A percentile compares a stretch with the other conserved stretches of the same genome.
Conservation (phyloP, 1,139 yeast species). For the Debaryomyces robertsiae region DNA sequence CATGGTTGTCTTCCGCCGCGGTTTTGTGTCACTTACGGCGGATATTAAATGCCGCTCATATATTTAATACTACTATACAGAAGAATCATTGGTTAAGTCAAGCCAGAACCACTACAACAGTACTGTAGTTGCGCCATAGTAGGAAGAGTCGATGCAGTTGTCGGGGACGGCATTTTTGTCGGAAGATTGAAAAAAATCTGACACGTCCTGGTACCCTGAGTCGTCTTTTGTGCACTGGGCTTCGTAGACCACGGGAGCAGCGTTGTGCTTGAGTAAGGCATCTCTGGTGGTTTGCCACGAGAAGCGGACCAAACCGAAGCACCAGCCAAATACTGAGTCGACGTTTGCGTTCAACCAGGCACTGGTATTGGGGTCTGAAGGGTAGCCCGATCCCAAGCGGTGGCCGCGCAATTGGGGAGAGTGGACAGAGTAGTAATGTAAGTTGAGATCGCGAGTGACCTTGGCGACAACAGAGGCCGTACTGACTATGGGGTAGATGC, state of each 20-base stretch:
- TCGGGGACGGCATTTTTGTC: not conserved
- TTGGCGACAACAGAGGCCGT: slow-evolving; percentile 98
- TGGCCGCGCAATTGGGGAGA: slow-evolving; percentile 27
- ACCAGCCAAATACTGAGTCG: slow-evolving; percentile 88
- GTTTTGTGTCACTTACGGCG: slow-evolving; percentile 14
- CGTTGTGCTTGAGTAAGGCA: slow-evolving; percentile 56
- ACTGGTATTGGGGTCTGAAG: slow-evolving; percentile 85
- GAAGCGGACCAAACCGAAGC: slow-evolving; percentile 68
- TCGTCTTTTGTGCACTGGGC: slow-evolving; percentile 35
- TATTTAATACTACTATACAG: slow-evolving; percentile 5
- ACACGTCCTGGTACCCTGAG: slow-evolving; percentile 36
- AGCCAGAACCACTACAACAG: slow-evolving; percentile 7
- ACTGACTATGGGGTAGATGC: slow-evolving; percentile 90
- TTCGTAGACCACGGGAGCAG: slow-evolving; percentile 45
- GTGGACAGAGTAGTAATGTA: slow-evolving; percentile 39
- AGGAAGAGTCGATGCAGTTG: slow-evolving; percentile 7
- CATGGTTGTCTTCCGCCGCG: slow-evolving; percentile 19
- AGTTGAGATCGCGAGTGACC: slow-evolving; percentile 83
- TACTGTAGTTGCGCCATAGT: slow-evolving; percentile 13
- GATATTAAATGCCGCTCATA: slow-evolving; percentile 13
- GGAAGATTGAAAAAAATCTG: slow-evolving; percentile 24
- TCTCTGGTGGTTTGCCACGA: slow-evolving; percentile 95
- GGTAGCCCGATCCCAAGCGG: slow-evolving; percentile 87
- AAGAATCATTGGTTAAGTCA: not conserved
- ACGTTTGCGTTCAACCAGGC: slow-evolving; percentile 65